Evolutionary conservation across 345 rosid species (phyloP).

Genomic region (Sapria himalayana): DNA sequence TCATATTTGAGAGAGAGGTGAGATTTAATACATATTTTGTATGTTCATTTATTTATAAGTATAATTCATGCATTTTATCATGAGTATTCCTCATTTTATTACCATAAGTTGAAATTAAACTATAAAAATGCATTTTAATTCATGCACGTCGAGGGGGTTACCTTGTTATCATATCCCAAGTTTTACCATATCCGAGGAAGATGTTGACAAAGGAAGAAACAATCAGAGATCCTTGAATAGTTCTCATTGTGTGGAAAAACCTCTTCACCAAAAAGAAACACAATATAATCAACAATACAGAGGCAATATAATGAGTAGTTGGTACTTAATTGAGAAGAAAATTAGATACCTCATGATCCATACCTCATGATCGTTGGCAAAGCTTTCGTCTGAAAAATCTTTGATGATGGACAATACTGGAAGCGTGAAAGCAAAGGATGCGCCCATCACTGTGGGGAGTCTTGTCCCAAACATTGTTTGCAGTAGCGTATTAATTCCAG

Average conservation of each 20-base stretch:
- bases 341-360: too few species aligned
- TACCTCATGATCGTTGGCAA: constrained; percentile 43
- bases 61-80: too few species aligned
- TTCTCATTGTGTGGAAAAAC: constrained; percentile 52
- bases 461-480: constrained; percentile 75
- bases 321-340: too few species aligned
- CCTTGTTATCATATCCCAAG: constrained; percentile 72
- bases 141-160: too few species aligned
- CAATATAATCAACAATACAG: not conserved
- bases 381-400: constrained; percentile 32
- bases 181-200: constrained; percentile 45
- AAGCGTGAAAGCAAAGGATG: constrained; percentile 49
- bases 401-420: constrained; percentile 65
- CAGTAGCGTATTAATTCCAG: constrained; percentile 74
- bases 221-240: constrained; percentile 80
- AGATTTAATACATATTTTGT: too few species aligned
- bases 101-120: too few species aligned
- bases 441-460: constrained; percentile 92
- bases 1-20: too few species aligned
- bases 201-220: constrained; percentile 74
- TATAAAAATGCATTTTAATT: too few species aligned
- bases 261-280: constrained; percentile 24
- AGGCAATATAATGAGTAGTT: not conserved
- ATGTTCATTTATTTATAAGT: too few species aligned
- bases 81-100: too few species aligned